Evolutionary conservation across 192 early-diverging fungal species (phyloP), one percentile per base, ranked within the genome.

Genomic region (Coemansia nantahalensis): DNA sequence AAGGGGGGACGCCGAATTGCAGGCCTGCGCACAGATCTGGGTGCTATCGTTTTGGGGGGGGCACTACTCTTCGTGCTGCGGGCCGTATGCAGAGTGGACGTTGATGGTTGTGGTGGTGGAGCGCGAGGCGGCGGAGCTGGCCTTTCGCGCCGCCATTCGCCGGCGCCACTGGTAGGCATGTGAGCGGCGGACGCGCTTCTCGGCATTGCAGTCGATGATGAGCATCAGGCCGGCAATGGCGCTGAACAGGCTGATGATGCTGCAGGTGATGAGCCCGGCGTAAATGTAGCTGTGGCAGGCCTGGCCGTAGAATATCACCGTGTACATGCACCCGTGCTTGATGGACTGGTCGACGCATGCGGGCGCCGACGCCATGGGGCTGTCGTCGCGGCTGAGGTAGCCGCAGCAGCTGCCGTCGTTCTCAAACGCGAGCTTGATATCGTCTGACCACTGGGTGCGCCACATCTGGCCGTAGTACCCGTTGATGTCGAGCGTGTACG

Each of bases 401-500:
- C 69, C 69, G 28, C 69, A 72, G 50, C 69, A 72, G 19, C 16
- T 30, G 15, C 44, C 18, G 8, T 59, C 45, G 17, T 61, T 52
- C 45, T 72, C 53, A 44, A 72, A 56, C 30, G 42, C 47, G 14
- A 51, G 53, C 45, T 65, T 72, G 17, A 72, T 48, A 24, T 50
- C 45, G 37, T 57, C 57, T 0, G 62, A 45, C 69, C 62, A 72
- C 5, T 48, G 39, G 33, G 48, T 32, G 16, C 57, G 43, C 69
- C 69, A 72, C 44, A 48, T 45, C 14, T 54, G 18, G 16, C 57
- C 45, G 18, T 61, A 61, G 4, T 45, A 33, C 24, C 35, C 51
- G 34, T 65, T 33, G 22, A 72, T 72, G 45, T 72, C 56, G 2
- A 72, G 35, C 8, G 69, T 72, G 31, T 62, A 42, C 4, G 58